Conservation (phyloP, 768 basidiomycete genomes). For the Naganishia onofrii region DNA sequence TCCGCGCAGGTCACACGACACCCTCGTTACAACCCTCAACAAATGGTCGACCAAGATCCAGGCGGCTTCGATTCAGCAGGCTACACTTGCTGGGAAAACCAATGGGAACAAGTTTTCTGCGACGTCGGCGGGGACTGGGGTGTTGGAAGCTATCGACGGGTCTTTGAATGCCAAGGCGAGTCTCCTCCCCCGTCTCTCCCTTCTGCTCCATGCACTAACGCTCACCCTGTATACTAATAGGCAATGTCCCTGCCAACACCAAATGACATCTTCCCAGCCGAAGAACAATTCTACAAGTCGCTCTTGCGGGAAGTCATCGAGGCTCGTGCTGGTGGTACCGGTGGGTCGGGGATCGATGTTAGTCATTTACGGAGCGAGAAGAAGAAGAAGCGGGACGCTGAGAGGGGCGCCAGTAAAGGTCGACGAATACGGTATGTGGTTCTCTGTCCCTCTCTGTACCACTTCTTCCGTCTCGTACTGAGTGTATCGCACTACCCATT, state of each 20-base stretch:
- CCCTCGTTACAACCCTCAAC: constrained; percentile 70
- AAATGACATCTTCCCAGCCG: constrained; percentile 38
- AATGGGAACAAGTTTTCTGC: constrained; percentile 56
- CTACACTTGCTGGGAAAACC: constrained; percentile 58
- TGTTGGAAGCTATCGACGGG: constrained; percentile 75
- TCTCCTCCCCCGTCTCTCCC: neutral
- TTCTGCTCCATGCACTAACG: neutral
- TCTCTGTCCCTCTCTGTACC: neutral
- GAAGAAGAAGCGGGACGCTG: constrained; percentile 72
- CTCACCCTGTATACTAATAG: neutral
- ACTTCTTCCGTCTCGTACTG: neutral
- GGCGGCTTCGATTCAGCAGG: constrained; percentile 71
- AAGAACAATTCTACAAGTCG: constrained; percentile 70
- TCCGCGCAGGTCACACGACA: constrained; percentile 61
- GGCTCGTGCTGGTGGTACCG: constrained; percentile 53
- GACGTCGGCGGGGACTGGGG: constrained; percentile 46
- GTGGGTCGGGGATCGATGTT: constrained; percentile 41
- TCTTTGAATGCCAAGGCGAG: constrained; percentile 55
- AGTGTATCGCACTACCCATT: neutral
- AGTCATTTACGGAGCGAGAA: constrained; percentile 46
- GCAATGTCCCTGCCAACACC: constrained; percentile 27
- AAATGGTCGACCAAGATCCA: constrained; percentile 98
- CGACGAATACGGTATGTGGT: constrained; percentile 73
- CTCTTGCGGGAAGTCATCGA: constrained; percentile 89
- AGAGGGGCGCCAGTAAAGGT: constrained; percentile 93